phyloP scores from a whole-genome alignment of 2,329 filamentous ascomycete species.

The Fusarium temperatum region DNA sequence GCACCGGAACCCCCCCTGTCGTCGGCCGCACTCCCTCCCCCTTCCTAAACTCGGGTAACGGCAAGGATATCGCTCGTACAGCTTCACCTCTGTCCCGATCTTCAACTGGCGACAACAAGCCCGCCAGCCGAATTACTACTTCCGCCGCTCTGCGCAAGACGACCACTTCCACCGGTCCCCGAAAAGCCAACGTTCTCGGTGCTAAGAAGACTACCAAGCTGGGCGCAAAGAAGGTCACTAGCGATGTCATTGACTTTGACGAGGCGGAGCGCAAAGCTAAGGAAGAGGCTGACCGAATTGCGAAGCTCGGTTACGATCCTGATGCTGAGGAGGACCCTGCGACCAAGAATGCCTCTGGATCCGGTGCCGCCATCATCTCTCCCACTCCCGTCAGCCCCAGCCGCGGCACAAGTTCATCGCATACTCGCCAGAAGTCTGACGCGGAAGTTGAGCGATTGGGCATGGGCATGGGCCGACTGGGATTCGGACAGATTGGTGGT shows the following conservation, averaged over 20 bases:
- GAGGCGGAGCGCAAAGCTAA: slow-evolving; percentile 97
- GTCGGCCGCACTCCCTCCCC: slow-evolving; percentile 87
- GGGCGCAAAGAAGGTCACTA: slow-evolving; percentile 89
- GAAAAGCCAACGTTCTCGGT: slow-evolving; percentile 86
- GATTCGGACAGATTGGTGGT: slow-evolving; percentile 85
- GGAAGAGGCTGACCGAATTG: slow-evolving; percentile 95
- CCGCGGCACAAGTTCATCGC: slow-evolving; percentile 64
- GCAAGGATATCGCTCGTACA: slow-evolving; percentile 77
- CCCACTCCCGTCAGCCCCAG: slow-evolving; percentile 79
- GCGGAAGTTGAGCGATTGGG: slow-evolving; percentile 89
- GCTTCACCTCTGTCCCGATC: slow-evolving; percentile 81
- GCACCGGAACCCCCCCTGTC: slow-evolving; percentile 85
- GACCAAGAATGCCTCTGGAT: slow-evolving; percentile 55
- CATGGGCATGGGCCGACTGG: slow-evolving; percentile 85
- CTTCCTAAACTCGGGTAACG: slow-evolving; percentile 81
- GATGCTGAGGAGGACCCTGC: slow-evolving; percentile 77
- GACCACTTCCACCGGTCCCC: slow-evolving; percentile 67
- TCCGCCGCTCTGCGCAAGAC: slow-evolving; percentile 86
- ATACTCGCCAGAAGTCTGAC: slow-evolving; percentile 68
- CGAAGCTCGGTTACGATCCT: slow-evolving; percentile 93
- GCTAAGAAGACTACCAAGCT: slow-evolving; percentile 85
- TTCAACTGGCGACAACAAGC: slow-evolving; percentile 61
- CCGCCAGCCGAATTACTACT: slow-evolving; percentile 76
- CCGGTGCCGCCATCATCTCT: slow-evolving; percentile 70
- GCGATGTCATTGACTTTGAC: slow-evolving; percentile 90